phyloP scores from a whole-genome alignment of 2,329 filamentous ascomycete genomes.

The Pleomassaria siparia region DNA sequence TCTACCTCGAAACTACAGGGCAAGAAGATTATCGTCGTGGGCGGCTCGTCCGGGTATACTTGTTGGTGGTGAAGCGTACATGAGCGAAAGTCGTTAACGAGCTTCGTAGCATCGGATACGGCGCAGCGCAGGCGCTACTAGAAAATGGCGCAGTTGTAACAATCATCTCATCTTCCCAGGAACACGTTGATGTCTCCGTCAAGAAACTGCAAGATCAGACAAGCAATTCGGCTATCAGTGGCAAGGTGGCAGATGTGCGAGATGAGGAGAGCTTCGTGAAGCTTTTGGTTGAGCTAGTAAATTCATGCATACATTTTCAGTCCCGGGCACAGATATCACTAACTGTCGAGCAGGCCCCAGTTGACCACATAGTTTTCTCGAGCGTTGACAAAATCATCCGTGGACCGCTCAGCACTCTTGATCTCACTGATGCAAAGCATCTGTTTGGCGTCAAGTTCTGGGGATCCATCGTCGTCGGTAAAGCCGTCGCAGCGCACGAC shows the following conservation, averaged over 20 bases:
- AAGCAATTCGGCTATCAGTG: constrained; percentile 12
- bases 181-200: constrained; percentile 35
- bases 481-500: constrained; percentile 43
- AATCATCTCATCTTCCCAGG: constrained; percentile 40
- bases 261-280: constrained; percentile 38
- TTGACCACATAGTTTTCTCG: constrained; percentile 46
- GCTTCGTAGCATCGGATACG: constrained; percentile 42
- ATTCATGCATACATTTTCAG: background rate
- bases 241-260: constrained; percentile 38
- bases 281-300: constrained; percentile 29
- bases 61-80: too few species aligned
- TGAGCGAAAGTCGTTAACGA: background rate
- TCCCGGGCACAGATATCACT: too few species aligned
- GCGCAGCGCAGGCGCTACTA: constrained; percentile 40
- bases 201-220: constrained; percentile 22
- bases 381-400: constrained; percentile 45
- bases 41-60: constrained; percentile 6
- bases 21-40: constrained; percentile 6
- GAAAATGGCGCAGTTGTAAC: constrained; percentile 40
- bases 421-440: constrained; percentile 38
- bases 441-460: constrained; percentile 47
- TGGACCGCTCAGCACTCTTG: constrained; percentile 35
- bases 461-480: constrained; percentile 41
- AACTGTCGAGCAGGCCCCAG: constrained; percentile 18
- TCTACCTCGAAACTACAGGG: background rate